Evolutionary conservation across 2,329 filamentous ascomycete species (phyloP), one percentile per base, ranked within the genome.

Genomic region (Fusarium sp.): DNA sequence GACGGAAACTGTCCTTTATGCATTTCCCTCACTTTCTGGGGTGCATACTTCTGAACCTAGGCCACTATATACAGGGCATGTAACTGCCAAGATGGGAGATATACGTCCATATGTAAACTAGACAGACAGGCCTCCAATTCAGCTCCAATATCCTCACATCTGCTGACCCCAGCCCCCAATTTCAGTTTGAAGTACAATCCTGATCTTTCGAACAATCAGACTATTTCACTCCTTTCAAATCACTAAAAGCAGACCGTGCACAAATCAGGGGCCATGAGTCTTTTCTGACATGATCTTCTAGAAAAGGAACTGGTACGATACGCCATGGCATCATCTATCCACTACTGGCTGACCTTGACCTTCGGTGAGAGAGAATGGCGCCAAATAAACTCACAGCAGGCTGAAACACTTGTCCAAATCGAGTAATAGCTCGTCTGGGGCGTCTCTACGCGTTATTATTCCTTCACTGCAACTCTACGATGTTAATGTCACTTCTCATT

Each of bases 381-480:
- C 71, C 61, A 74, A 57, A 56, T 69, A 42, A 54, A 57, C 59
- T 42, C 32, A 28, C 54, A 62, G 53, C 47, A 39, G 47, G 55
- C 38, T 54, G 26, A 58, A 48, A 58, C 74, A 64, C 75, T 62
- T 73, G 66, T 57, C 74, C 72, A 28, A 28, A 72, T 65, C 41
- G 11, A 59, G 75, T 38, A 78, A 77, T 70, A 54, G 70, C 72
- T 77, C 75, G 70, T 74, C 45, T 74, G 72, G 45, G 71, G 17
- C 62, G 47, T 57, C 11, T 36, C 24, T 50, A 30, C 18, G 47
- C 14, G 39, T 44, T 63, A 47, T 71, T 71, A 62, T 63, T 47
- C 54, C 42, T 59, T 32, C 24, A 28, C 48, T 39, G 56, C 39
- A 41, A 55, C 55, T 56, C 39, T 57, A n/a, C 32, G 22, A 65